These are phyloP conservation scores for Tolypocladium tundrense DNA, from an alignment of 2,329 filamentous ascomycete genomes.

Conservation along the genomic window DNA sequence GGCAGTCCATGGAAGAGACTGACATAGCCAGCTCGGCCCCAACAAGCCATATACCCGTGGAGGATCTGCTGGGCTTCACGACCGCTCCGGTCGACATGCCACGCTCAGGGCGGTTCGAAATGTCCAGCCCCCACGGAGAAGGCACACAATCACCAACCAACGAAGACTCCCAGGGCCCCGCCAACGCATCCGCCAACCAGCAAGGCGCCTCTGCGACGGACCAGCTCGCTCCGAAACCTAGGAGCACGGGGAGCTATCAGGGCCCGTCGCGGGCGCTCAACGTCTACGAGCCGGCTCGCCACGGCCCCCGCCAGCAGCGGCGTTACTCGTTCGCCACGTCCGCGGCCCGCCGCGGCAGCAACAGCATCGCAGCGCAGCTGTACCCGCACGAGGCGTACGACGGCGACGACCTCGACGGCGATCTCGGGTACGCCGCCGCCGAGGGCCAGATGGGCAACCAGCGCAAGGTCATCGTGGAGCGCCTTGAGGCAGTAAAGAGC, in stretches of 20 bases:
- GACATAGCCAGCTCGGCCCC: slow-evolving; percentile 55
- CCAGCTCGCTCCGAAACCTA: background rate
- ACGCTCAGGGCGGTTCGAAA: slow-evolving; percentile 65
- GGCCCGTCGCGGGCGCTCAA: slow-evolving; percentile 30
- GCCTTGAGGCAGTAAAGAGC: slow-evolving; percentile 89
- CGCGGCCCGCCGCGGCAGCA: slow-evolving; percentile 35
- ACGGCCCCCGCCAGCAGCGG: slow-evolving; percentile 33
- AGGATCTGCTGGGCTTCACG: slow-evolving; percentile 61
- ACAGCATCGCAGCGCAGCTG: slow-evolving; percentile 42
- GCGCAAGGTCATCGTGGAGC: slow-evolving; percentile 92
- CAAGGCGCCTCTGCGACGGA: slow-evolving; percentile 1
- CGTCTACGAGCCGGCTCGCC: slow-evolving; percentile 34
- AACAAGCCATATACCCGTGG: slow-evolving; percentile 21
- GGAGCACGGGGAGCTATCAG: slow-evolving; percentile 26
- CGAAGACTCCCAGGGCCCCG: slow-evolving; percentile 12
- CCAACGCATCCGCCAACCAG: background rate
- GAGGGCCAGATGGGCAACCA: slow-evolving; percentile 87
- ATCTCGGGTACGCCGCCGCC: slow-evolving; percentile 87
- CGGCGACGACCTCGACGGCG: slow-evolving; percentile 76
- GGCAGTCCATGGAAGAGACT: slow-evolving; percentile 61
- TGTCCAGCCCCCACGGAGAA: slow-evolving; percentile 37
- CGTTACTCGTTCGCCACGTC: slow-evolving; percentile 44
- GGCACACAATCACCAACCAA: slow-evolving; percentile 27
- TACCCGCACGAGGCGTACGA: slow-evolving; percentile 50
- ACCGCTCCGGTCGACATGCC: slow-evolving; percentile 56